Evolutionary conservation across 495 filamentous ascomycete species (phyloP).

Genomic region (Xylaria grammica): DNA sequence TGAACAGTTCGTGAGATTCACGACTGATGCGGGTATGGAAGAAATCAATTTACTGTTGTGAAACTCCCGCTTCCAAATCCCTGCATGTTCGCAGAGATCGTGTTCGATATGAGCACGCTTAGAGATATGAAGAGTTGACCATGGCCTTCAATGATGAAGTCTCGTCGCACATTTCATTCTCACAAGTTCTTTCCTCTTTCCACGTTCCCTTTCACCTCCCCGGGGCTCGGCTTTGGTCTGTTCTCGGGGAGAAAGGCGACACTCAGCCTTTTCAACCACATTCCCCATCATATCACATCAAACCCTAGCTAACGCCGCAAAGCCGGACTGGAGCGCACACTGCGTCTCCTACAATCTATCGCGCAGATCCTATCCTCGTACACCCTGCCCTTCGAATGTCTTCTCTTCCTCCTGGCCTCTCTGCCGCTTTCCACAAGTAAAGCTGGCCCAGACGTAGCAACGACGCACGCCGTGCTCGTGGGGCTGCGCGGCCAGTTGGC

Average conservation of each 20-base stretch:
- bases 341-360: slow-evolving; percentile 64
- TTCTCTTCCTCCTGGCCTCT: slow-evolving; percentile 13
- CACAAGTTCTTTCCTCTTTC: too few species aligned
- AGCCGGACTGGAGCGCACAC: slow-evolving; percentile 66
- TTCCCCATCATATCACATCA: slow-evolving; percentile 10
- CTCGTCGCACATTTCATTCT: too few species aligned
- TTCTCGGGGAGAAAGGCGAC: too few species aligned
- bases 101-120: too few species aligned
- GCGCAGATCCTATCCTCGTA: slow-evolving; percentile 55
- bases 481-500: slow-evolving; percentile 37
- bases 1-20: slow-evolving; percentile 48
- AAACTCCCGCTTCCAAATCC: neutral
- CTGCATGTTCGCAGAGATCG: too few species aligned
- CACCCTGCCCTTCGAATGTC: slow-evolving; percentile 33
- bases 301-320: neutral
- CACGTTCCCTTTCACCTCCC: too few species aligned
- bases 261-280: too few species aligned
- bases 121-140: too few species aligned
- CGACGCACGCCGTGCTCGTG: slow-evolving; percentile 26
- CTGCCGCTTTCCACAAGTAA: slow-evolving; percentile 17
- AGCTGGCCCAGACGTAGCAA: slow-evolving; percentile 15
- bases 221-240: too few species aligned
- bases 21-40: slow-evolving; percentile 49
- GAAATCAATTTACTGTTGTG: slow-evolving; percentile 10
- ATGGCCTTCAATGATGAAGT: too few species aligned